phyloP scores from a whole-genome alignment of 345 rosid genomes.

The Limnanthes douglasii region DNA sequence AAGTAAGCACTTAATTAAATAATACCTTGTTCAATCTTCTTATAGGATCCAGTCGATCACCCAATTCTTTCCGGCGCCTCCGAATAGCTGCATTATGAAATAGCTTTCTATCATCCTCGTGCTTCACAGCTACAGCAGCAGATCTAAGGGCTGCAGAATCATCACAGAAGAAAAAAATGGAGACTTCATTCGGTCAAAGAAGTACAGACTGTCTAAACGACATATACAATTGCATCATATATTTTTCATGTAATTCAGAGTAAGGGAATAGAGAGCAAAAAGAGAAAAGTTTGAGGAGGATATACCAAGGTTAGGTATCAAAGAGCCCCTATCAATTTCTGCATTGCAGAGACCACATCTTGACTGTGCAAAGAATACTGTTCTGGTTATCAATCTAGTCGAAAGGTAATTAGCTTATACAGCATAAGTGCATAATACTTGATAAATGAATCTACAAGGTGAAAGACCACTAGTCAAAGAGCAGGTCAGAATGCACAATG shows the following conservation, averaged over 20 bases:
- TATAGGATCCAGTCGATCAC: conserved; percentile 52
- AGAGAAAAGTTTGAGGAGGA: conserved; percentile 11
- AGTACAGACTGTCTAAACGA: too few relatives aligned
- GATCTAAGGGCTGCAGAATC: conserved; percentile 74
- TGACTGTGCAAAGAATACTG: conserved; percentile 56
- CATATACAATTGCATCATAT: too few relatives aligned
- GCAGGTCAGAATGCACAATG: background rate
- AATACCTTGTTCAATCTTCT: conserved; percentile 47
- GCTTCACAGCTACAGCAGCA: conserved; percentile 84
- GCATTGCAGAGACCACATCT: conserved; percentile 86
- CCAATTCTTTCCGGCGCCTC: conserved; percentile 87
- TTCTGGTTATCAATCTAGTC: conserved; percentile 13
- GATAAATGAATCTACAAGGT: conserved; percentile 2
- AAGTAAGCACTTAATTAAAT: conserved; percentile 3
- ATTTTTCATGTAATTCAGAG: too few relatives aligned
- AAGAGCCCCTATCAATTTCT: conserved; percentile 53
- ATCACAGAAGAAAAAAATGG: background rate
- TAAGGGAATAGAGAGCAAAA: conserved; percentile 1
- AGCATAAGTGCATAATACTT: background rate
- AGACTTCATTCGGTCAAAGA: too few relatives aligned
- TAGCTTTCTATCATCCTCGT: conserved; percentile 78
- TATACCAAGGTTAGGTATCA: conserved; percentile 80
- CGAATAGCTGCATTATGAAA: conserved; percentile 87
- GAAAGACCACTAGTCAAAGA: background rate
- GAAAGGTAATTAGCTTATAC: conserved; percentile 5